Evolutionary conservation across 169 alveolate species (phyloP).

Genomic region (Babesia ovis): DNA sequence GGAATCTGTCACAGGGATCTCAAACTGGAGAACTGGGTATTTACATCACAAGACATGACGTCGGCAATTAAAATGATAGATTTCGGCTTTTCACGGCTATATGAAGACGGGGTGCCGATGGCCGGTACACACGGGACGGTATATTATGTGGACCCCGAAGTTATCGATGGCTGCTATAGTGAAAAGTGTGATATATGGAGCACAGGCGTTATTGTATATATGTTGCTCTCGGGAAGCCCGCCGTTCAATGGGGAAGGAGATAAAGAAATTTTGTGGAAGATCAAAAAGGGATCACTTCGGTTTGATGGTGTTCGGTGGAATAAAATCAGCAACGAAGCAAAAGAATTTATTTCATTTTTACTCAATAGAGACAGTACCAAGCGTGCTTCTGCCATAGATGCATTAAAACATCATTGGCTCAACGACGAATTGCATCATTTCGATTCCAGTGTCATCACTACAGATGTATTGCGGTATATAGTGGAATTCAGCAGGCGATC

Average conservation of each 20-base stretch:
- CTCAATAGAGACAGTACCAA: constrained; percentile 51
- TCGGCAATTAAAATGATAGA: constrained; percentile 87
- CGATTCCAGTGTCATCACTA: constrained; percentile 15
- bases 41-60: constrained; percentile 79
- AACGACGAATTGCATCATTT: constrained; percentile 23
- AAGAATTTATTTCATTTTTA: constrained; percentile 51
- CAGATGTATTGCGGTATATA: constrained; percentile 44
- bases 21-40: constrained; percentile 89
- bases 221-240: constrained; percentile 88
- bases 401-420: constrained; percentile 61
- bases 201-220: constrained; percentile 89
- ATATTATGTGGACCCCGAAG: constrained; percentile 93
- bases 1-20: constrained; percentile 90
- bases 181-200: constrained; percentile 93
- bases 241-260: constrained; percentile 80
- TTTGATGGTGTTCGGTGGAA: constrained; percentile 65
- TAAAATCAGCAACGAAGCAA: constrained; percentile 48
- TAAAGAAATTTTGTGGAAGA: constrained; percentile 71
- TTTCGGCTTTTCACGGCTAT: constrained; percentile 86
- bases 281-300: constrained; percentile 56
- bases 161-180: constrained; percentile 86
- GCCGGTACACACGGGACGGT: constrained; percentile 84
- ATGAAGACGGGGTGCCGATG: constrained; percentile 66
- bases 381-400: constrained; percentile 55
- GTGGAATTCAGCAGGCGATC: constrained; percentile 33